These are phyloP conservation scores for Sclerotiophoma versabilis DNA, from an alignment of 2,329 filamentous ascomycete species.

Conservation along the genomic window DNA sequence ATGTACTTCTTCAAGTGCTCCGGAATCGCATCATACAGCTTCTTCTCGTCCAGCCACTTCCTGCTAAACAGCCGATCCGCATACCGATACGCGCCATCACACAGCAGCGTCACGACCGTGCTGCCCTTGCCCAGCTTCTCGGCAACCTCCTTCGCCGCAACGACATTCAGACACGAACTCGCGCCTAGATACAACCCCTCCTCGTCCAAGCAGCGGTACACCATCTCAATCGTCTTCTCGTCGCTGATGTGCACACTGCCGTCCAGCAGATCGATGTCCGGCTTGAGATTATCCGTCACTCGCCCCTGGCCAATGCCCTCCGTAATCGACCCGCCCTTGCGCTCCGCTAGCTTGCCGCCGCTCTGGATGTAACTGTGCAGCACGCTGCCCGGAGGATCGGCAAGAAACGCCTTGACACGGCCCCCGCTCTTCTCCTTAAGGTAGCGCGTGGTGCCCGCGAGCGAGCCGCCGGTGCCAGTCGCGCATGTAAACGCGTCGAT, in stretches of 20 bases:
- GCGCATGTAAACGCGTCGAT: conserved; percentile 95
- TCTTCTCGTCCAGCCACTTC: conserved; percentile 90
- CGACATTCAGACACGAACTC: conserved; percentile 92
- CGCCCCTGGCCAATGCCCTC: conserved; percentile 97
- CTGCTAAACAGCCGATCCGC: conserved; percentile 91
- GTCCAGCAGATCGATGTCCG: conserved; percentile 84
- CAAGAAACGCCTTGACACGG: conserved; percentile 83
- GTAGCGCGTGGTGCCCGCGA: conserved; percentile 87
- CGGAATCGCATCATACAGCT: conserved; percentile 80
- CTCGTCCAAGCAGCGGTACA: conserved; percentile 94
- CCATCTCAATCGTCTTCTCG: conserved; percentile 96
- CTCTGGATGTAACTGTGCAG: conserved; percentile 90
- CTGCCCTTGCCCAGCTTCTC: conserved; percentile 87
- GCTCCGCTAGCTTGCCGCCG: conserved; percentile 82
- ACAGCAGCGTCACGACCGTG: conserved; percentile 92
- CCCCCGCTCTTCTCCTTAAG: conserved; percentile 83
- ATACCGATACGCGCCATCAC: conserved; percentile 97
- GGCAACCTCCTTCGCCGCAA: conserved; percentile 91
- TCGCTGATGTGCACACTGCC: conserved; percentile 85
- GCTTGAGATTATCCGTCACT: conserved; percentile 90
- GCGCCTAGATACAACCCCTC: conserved; percentile 95
- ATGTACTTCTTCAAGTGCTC: conserved; percentile 91
- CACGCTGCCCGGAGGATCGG: conserved; percentile 92
- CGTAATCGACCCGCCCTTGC: conserved; percentile 87
- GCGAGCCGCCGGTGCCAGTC: conserved; percentile 89